These are phyloP conservation scores for Zygotorulaspora mrakii DNA, from an alignment of 1,139 yeast species.

Conservation along the genomic window DNA sequence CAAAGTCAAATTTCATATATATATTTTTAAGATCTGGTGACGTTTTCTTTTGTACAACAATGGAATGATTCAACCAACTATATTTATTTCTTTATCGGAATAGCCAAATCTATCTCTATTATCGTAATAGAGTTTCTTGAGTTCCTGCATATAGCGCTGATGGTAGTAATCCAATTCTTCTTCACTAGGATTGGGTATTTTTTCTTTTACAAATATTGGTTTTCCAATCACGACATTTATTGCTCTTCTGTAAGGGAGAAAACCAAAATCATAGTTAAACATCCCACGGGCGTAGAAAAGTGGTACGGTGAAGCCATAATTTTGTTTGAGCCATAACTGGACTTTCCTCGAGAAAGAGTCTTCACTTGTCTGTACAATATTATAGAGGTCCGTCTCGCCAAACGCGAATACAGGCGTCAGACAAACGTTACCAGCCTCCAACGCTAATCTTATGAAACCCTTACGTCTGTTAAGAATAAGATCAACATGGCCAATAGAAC, in stretches of 20 bases:
- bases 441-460: constrained; percentile 85
- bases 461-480: constrained; percentile 73
- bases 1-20: too few species aligned
- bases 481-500: constrained; percentile 56
- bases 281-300: constrained; percentile 90
- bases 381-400: constrained; percentile 84
- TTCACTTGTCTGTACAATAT: constrained; percentile 54
- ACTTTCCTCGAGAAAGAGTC: constrained; percentile 51
- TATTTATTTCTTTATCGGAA: constrained; percentile 43
- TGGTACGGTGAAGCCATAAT: constrained; percentile 81
- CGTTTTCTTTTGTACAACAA: too few species aligned
- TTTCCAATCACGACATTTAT: constrained; percentile 76
- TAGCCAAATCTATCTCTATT: constrained; percentile 61
- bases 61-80: constrained; percentile 21
- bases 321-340: constrained; percentile 69
- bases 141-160: constrained; percentile 60
- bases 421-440: constrained; percentile 70
- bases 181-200: constrained; percentile 43
- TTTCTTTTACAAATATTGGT: constrained; percentile 67
- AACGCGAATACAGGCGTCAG: constrained; percentile 88
- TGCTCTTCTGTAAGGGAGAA: constrained; percentile 79
- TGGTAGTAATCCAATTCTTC: constrained; percentile 69
- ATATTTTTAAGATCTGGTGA: too few species aligned
- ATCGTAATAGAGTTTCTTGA: constrained; percentile 62
- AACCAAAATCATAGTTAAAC: constrained; percentile 87